phyloP scores from a whole-genome alignment of 768 basidiomycete species.

The Clavulina sp. region DNA sequence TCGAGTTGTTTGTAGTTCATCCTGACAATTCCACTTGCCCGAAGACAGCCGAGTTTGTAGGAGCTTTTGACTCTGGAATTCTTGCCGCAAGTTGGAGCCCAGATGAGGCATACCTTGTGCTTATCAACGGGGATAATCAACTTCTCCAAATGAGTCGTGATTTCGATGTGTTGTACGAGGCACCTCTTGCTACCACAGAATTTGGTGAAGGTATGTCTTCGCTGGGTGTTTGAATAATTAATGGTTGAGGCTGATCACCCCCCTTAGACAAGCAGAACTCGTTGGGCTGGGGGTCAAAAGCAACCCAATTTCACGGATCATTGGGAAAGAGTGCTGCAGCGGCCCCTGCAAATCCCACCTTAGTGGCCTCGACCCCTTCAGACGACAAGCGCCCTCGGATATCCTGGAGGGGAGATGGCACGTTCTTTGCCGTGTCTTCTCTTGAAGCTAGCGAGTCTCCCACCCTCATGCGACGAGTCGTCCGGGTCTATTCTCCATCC shows the following conservation, averaged over 20 bases:
- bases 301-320: slow-evolving; percentile 95
- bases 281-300: slow-evolving; percentile 94
- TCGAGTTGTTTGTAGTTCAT: slow-evolving; percentile 12
- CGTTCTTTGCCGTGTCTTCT: slow-evolving; percentile 72
- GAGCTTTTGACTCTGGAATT: slow-evolving; percentile 73
- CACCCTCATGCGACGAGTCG: slow-evolving; percentile 29
- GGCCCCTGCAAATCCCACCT: slow-evolving; percentile 20
- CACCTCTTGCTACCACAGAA: slow-evolving; percentile 46
- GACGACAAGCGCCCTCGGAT: slow-evolving; percentile 60
- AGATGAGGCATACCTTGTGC: slow-evolving; percentile 25
- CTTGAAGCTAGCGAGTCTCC: slow-evolving; percentile 25
- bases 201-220: slow-evolving; percentile 63
- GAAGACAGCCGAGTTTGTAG: slow-evolving; percentile 57
- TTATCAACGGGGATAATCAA: slow-evolving; percentile 39
- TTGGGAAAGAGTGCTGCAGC: slow-evolving; percentile 73
- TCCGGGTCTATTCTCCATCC: slow-evolving; percentile 55
- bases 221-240: background rate
- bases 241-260: slow-evolving; percentile 1
- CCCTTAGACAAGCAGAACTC: slow-evolving; percentile 69
- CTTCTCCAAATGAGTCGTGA: slow-evolving; percentile 75
- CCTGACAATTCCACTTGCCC: background rate
- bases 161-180: slow-evolving; percentile 78
- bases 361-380: slow-evolving; percentile 40
- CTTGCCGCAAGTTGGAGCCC: slow-evolving; percentile 77
- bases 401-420: slow-evolving; percentile 87